A percentile compares a stretch with the other conserved stretches of the same genome.
These are phyloP conservation scores for Colletotrichum sidae DNA, from an alignment of 2,329 filamentous ascomycete species.

Conservation along the genomic window DNA sequence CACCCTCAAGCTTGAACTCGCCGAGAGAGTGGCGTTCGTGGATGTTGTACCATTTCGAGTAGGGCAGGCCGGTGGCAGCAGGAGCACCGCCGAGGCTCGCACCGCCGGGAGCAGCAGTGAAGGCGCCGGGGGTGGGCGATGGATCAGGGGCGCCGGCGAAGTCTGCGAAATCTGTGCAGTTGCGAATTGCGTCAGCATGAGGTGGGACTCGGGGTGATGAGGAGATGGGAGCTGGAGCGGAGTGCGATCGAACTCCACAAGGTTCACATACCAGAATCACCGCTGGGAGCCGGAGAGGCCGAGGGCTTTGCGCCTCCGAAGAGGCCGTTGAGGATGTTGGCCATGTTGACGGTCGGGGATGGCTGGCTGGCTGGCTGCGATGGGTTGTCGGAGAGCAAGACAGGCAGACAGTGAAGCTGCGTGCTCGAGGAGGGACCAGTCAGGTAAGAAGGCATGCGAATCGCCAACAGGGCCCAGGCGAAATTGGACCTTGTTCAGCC, in stretches of 20 bases:
- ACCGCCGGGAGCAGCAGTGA: conserved; percentile 56
- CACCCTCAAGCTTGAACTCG: conserved; percentile 90
- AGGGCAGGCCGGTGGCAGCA: conserved; percentile 70
- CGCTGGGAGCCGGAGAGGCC: conserved; percentile 60
- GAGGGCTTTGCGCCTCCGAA: conserved; percentile 75
- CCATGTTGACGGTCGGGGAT: conserved; percentile 56
- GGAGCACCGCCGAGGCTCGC: conserved; percentile 56
- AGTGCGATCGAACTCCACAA: no score
- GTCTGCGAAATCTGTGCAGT: conserved; percentile 85
- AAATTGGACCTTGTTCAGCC: conserved; percentile 36
- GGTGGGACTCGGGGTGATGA: conserved; percentile 34
- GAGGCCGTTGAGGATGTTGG: conserved; percentile 73
- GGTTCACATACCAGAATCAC: conserved; percentile 70
- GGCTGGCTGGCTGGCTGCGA: conserved; percentile 38
- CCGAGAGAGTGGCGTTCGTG: conserved; percentile 87
- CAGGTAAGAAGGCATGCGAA: conserved; percentile 17
- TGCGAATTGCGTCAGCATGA: conserved; percentile 42
- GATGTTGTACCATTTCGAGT: conserved; percentile 96
- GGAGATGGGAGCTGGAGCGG: conserved; percentile 24
- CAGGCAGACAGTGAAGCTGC: conserved; percentile 37
- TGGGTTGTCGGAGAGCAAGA: conserved; percentile 36
- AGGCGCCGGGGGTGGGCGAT: conserved; percentile 57
- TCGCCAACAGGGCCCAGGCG: conserved; percentile 28
- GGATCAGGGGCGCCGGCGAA: conserved; percentile 85
- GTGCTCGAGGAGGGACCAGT: conserved; percentile 15